Percentiles rank a stretch among this genome's conserved stretches.
Evolutionary conservation across 176 grass and related monocot genomes (phyloP).

Genomic region (Juncus effusus): DNA sequence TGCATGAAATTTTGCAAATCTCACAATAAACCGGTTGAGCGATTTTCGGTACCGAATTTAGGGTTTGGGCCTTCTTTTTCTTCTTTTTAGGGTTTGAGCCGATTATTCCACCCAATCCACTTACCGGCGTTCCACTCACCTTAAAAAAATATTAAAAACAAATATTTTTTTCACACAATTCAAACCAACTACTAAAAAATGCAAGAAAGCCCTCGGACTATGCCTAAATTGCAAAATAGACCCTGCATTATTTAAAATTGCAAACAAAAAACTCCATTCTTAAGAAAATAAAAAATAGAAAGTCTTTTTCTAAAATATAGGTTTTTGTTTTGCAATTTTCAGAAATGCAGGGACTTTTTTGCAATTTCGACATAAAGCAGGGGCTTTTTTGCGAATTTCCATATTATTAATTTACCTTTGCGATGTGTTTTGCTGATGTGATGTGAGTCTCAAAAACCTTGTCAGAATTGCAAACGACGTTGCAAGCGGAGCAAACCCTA

Average conservation of each 20-base stretch:
- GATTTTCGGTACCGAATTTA: conserved; percentile 4
- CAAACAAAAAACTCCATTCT: not conserved
- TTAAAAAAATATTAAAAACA: conserved; percentile 1
- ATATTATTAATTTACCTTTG: conserved; percentile 12
- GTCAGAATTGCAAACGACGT: conserved; percentile 34
- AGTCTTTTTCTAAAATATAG: not conserved
- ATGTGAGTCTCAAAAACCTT: conserved; percentile 24
- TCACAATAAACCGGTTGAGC: conserved; percentile 24
- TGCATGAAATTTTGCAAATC: conserved; percentile 22
- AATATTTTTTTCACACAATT: no score
- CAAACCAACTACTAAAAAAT: no score
- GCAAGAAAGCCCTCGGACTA: no score
- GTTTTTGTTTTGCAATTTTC: not conserved
- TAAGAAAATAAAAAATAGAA: not conserved
- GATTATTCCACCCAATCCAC: conserved; percentile 5
- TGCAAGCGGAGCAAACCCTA: conserved; percentile 25
- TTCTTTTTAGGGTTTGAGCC: not conserved
- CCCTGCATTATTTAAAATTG: no score
- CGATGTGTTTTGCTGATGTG: conserved; percentile 16
- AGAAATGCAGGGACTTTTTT: no score
- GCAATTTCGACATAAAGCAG: no score
- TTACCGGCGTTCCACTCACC: conserved; percentile 1
- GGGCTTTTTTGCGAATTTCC: no score
- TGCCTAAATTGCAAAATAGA: no score
- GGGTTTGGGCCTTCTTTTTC: not conserved